Percentiles rank a stretch among this genome's conserved stretches.
These are phyloP conservation scores for Chalaropsis ovoidea DNA, from an alignment of 2,329 filamentous ascomycete genomes.

Conservation along the genomic window DNA sequence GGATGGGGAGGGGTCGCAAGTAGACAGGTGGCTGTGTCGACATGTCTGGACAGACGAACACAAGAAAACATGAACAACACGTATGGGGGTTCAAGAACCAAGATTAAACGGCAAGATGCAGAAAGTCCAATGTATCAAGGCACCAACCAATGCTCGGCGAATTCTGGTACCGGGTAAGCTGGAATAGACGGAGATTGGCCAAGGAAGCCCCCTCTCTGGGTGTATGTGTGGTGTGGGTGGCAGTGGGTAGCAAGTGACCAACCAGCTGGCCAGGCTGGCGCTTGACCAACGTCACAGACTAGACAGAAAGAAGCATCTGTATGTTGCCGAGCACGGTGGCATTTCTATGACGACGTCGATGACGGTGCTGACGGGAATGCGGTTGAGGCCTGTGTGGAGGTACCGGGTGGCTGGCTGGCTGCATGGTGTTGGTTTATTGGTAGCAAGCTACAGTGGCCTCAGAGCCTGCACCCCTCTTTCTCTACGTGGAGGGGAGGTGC, in stretches of 20 bases:
- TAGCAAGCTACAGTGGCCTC: not conserved
- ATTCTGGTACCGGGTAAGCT: not conserved
- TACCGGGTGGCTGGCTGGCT: not conserved
- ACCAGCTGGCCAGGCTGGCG: not conserved
- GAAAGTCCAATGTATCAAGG: not conserved
- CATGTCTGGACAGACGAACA: not conserved
- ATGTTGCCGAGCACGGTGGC: not conserved
- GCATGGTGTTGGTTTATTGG: too few relatives aligned
- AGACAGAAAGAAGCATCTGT: not conserved
- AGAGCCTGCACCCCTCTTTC: not conserved
- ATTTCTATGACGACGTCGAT: not conserved
- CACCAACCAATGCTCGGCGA: not conserved
- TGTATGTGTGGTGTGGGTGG: not conserved
- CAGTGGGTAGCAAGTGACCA: not conserved
- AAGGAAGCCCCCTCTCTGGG: not conserved
- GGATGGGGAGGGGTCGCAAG: not conserved
- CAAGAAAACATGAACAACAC: not conserved
- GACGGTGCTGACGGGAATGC: not conserved
- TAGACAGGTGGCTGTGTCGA: not conserved
- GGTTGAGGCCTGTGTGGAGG: not conserved
- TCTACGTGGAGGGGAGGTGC: not conserved
- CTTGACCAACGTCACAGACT: not conserved
- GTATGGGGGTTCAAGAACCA: not conserved
- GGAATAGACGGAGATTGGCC: conserved; percentile 1
- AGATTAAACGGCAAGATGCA: not conserved